Conservation (phyloP, 371 early-diverging fungal species). For the Haplosporangium sp. region DNA sequence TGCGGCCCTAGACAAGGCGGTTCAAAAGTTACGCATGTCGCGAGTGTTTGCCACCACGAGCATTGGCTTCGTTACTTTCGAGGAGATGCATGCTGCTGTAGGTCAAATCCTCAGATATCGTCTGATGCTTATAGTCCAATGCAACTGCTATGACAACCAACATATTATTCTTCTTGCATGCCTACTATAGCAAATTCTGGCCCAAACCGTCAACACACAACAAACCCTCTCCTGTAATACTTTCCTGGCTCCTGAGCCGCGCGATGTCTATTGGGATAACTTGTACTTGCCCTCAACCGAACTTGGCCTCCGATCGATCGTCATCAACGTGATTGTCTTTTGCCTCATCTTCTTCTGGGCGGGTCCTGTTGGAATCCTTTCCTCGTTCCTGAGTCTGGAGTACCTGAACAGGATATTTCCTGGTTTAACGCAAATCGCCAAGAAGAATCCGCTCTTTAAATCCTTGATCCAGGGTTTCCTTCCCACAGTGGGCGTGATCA, state of each 20-base stretch:
- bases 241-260: slow-evolving; percentile 90
- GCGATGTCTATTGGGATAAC: slow-evolving; percentile 91
- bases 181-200: slow-evolving; percentile 66
- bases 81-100: slow-evolving; percentile 57
- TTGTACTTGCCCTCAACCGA: slow-evolving; percentile 68
- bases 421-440: slow-evolving; percentile 22
- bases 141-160: background rate
- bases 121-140: background rate
- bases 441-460: slow-evolving; percentile 55
- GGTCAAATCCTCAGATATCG: background rate
- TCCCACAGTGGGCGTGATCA: slow-evolving; percentile 69
- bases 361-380: slow-evolving; percentile 71
- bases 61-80: slow-evolving; percentile 75
- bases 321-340: slow-evolving; percentile 65
- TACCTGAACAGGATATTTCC: slow-evolving; percentile 63
- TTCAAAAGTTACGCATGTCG: slow-evolving; percentile 45
- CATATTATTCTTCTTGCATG: background rate
- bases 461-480: slow-evolving; percentile 69
- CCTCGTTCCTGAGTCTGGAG: slow-evolving; percentile 74
- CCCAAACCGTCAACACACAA: slow-evolving; percentile 69
- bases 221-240: slow-evolving; percentile 80
- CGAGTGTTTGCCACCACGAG: slow-evolving; percentile 56
- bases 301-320: slow-evolving; percentile 59
- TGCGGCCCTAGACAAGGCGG: slow-evolving; percentile 61
- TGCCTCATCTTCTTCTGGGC: slow-evolving; percentile 43